Percentiles rank a stretch among this genome's conserved stretches.
Evolutionary conservation across 31 red algal species (phyloP).

Genomic region (Asparagopsis taxiformis): DNA sequence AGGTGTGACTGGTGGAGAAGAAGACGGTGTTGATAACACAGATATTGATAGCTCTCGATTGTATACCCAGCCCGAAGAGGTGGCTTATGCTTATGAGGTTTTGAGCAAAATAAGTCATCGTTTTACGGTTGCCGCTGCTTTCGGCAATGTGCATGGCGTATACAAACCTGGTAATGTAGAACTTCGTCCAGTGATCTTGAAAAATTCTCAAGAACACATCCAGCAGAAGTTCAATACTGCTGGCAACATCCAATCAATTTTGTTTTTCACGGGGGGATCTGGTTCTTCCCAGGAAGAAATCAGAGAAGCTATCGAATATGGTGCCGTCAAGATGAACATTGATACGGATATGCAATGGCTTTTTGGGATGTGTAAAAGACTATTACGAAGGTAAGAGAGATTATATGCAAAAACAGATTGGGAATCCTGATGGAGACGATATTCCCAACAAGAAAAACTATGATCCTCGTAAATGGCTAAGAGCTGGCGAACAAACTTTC

Average conservation of each 20-base stretch:
- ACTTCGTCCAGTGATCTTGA: slow-evolving; percentile 38
- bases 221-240: slow-evolving; percentile 43
- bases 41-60: slow-evolving; percentile 53
- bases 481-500: slow-evolving; percentile 58
- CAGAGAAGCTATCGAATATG: slow-evolving; percentile 49
- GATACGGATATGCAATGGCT: slow-evolving; percentile 80
- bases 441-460: slow-evolving; percentile 83
- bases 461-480: slow-evolving; percentile 71
- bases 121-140: slow-evolving; percentile 76
- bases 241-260: slow-evolving; percentile 30
- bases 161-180: slow-evolving; percentile 87
- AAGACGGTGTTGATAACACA: slow-evolving; percentile 80
- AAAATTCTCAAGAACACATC: slow-evolving; percentile 54
- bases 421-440: slow-evolving; percentile 71
- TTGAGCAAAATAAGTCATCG: slow-evolving; percentile 51
- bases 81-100: slow-evolving; percentile 46
- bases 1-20: slow-evolving; percentile 82
- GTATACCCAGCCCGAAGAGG: slow-evolving; percentile 80
- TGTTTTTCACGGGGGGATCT: slow-evolving; percentile 77
- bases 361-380: slow-evolving; percentile 56
- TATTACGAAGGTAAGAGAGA: slow-evolving; percentile 61
- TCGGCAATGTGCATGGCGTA: slow-evolving; percentile 81
- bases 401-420: slow-evolving; percentile 75
- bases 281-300: slow-evolving; percentile 58
- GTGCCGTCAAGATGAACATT: slow-evolving; percentile 86